A percentile compares a stretch with the other conserved stretches of the same genome.
Evolutionary conservation across 2,329 filamentous ascomycete genomes (phyloP).

Genomic region (Xenoacremonium recifei): DNA sequence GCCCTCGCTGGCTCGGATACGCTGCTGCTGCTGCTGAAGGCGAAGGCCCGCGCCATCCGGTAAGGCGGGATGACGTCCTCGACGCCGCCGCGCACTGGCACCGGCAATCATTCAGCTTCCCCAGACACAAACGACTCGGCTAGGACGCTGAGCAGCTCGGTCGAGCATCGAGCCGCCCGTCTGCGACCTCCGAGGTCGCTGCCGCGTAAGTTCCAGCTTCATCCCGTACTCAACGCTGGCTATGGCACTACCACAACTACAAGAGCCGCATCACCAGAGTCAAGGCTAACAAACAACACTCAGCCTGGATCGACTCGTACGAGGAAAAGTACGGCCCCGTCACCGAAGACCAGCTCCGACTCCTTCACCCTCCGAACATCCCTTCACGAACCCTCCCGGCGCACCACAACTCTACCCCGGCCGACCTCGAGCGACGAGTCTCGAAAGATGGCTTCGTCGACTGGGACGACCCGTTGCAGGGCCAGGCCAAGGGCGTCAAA

Average conservation of each 20-base stretch:
- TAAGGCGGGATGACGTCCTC: conserved; percentile 21
- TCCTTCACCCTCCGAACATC: conserved; percentile 40
- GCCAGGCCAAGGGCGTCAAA: conserved; percentile 32
- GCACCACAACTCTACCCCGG: conserved; percentile 42
- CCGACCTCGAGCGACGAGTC: conserved; percentile 39
- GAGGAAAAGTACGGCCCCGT: conserved; percentile 39
- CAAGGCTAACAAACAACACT: too few species aligned
- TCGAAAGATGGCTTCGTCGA: conserved; percentile 49
- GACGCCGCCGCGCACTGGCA: conserved; percentile 25
- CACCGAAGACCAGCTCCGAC: conserved; percentile 37
- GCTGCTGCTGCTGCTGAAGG: too few species aligned
- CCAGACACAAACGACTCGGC: conserved; percentile 18
- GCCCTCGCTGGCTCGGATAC: conserved; percentile 20
- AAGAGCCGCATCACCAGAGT: too few species aligned
- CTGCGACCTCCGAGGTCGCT: conserved; percentile 25
- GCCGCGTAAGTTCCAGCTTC: conserved; percentile 20
- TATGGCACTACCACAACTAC: too few species aligned
- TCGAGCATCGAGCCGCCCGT: conserved; percentile 15
- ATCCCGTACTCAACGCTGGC: conserved; percentile 8
- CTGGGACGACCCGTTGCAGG: conserved; percentile 36
- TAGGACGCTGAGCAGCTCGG: conserved; percentile 18
- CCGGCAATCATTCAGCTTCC: conserved; percentile 20
- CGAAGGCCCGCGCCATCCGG: conserved; percentile 9
- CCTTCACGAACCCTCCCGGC: conserved; percentile 36
- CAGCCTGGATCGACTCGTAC: conserved; percentile 53